These are phyloP conservation scores for Globisporangium alternatum DNA, from an alignment of 352 stramenopile species.

Conservation along the genomic window DNA sequence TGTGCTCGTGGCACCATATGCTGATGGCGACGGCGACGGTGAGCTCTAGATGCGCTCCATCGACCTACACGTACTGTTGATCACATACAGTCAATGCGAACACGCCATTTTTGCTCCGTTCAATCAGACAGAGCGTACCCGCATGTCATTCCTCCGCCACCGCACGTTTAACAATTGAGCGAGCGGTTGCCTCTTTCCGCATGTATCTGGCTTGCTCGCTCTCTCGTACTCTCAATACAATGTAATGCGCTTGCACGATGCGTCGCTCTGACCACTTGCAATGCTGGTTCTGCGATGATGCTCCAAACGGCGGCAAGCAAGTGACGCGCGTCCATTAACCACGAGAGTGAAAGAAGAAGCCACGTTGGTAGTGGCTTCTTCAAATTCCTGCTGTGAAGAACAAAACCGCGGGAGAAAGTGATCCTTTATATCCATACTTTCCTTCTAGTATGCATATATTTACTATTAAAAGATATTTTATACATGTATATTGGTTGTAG, in stretches of 20 bases:
- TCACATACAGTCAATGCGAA: not conserved
- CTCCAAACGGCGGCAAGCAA: not conserved
- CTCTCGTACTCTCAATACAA: not conserved
- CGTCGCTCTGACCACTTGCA: not conserved
- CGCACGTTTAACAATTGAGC: not conserved
- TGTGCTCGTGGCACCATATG: constrained; percentile 32
- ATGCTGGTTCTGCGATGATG: not conserved
- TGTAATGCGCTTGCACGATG: not conserved
- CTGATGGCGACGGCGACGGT: not conserved
- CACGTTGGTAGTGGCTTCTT: not conserved
- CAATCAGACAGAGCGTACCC: not conserved
- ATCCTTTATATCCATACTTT: not conserved
- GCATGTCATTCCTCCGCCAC: not conserved
- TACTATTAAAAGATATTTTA: not conserved
- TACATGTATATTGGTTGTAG: not conserved
- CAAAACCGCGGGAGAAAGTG: constrained; percentile 9
- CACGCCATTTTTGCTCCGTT: not conserved
- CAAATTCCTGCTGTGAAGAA: not conserved
- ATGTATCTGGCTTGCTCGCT: not conserved
- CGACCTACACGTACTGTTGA: not conserved
- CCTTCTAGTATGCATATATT: not conserved
- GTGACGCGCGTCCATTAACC: not conserved
- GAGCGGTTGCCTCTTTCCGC: not conserved
- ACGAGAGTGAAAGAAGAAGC: not conserved
- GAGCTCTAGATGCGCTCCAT: not conserved